These are phyloP conservation scores for Saturnispora ahearnii DNA, from an alignment of 805 yeast species.

Conservation along the genomic window DNA sequence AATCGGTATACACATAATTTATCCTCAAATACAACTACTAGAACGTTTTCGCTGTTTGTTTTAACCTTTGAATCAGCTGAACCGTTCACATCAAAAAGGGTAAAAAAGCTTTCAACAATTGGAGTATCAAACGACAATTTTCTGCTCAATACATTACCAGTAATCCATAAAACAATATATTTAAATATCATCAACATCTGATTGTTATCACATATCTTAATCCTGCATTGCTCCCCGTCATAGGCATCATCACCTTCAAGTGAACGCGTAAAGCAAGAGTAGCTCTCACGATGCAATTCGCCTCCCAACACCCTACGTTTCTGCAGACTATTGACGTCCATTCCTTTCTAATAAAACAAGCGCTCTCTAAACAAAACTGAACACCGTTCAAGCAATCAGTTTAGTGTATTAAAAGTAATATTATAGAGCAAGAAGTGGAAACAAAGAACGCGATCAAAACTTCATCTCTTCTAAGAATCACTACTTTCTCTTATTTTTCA, in stretches of 20 bases:
- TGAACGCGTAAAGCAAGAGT: not conserved
- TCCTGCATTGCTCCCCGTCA: conserved; percentile 6
- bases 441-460: not conserved
- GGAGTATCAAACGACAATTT: conserved; percentile 42
- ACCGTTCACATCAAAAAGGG: conserved; percentile 33
- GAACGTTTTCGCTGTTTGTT: conserved; percentile 2
- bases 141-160: conserved; percentile 41
- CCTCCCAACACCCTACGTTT: not conserved
- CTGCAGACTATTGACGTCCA: not conserved
- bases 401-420: no score
- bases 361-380: no score
- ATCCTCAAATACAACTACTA: conserved; percentile 54
- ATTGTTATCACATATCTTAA: conserved; percentile 16
- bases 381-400: no score
- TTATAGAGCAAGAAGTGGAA: not conserved
- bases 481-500: not conserved
- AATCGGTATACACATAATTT: conserved; percentile 53
- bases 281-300: not conserved
- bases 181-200: conserved; percentile 22
- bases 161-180: conserved; percentile 37
- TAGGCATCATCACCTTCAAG: not conserved
- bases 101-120: conserved; percentile 53
- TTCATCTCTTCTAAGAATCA: conserved; percentile 1
- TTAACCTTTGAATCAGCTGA: not conserved
- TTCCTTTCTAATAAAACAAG: not conserved